Evolutionary conservation across 257 asterid species (phyloP).

Genomic region (Scutellaria baicalensis): DNA sequence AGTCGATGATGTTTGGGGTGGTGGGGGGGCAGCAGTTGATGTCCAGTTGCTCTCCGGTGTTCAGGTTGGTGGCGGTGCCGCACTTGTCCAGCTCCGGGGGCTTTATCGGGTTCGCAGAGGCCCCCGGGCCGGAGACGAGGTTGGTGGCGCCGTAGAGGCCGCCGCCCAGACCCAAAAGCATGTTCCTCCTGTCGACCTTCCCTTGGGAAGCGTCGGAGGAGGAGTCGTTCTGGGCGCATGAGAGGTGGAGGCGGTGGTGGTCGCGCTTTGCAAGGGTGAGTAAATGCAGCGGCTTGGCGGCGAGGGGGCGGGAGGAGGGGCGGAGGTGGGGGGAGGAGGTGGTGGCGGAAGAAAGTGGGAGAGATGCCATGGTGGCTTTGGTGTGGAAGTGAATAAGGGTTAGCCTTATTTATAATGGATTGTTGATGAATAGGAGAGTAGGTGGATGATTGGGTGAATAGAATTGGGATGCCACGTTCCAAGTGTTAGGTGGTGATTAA

Average conservation of each 20-base stretch:
- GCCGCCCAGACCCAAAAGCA: slow-evolving; percentile 35
- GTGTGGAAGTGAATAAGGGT: not conserved
- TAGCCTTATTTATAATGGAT: too few relatives aligned
- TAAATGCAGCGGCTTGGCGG: slow-evolving; percentile 20
- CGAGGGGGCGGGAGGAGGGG: not conserved
- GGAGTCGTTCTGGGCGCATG: not conserved
- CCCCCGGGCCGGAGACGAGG: slow-evolving; percentile 12
- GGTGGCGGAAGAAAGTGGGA: not conserved
- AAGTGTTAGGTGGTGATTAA: too few relatives aligned
- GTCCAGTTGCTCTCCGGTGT: not conserved
- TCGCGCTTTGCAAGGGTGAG: slow-evolving; percentile 8
- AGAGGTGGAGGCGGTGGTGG: not conserved
- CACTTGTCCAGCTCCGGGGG: slow-evolving; percentile 27
- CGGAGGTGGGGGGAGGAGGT: not conserved
- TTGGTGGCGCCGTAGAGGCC: slow-evolving; percentile 30
- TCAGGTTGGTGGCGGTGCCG: not conserved
- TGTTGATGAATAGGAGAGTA: too few relatives aligned
- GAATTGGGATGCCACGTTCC: too few relatives aligned
- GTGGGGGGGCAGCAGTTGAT: slow-evolving; percentile 20
- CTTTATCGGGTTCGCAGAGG: slow-evolving; percentile 13
- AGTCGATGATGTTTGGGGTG: not conserved
- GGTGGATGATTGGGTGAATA: too few relatives aligned
- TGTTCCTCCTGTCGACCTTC: slow-evolving; percentile 18
- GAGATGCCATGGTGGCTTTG: slow-evolving; percentile 11
- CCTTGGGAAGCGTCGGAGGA: not conserved